Conservation (phyloP, 192 early-diverging fungal genomes). For the Coemansia sp. region DNA sequence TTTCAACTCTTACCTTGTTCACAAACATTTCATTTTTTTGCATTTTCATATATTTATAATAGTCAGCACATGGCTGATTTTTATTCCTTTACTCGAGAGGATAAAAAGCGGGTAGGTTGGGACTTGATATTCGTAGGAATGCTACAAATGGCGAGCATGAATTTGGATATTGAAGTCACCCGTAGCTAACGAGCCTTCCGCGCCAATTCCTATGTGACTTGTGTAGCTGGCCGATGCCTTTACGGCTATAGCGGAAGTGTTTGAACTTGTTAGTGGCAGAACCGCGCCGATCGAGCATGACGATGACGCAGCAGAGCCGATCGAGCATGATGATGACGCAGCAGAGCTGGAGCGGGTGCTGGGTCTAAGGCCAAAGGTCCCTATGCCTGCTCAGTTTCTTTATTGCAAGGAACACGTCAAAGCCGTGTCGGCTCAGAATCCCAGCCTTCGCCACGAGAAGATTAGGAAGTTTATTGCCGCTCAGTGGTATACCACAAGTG, state of each 20-base stretch:
- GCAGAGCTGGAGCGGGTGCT: neutral
- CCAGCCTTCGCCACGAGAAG: neutral
- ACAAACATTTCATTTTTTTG: neutral
- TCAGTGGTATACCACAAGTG: neutral
- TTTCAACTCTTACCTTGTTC: neutral
- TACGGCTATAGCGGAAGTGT: neutral
- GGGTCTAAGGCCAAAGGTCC: neutral
- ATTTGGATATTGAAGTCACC: neutral
- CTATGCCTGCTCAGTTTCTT: too few relatives aligned
- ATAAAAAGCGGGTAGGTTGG: neutral
- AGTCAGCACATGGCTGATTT: neutral
- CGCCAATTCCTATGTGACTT: neutral
- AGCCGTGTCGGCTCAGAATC: neutral
- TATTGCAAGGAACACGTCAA: neutral
- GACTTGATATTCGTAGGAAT: neutral
- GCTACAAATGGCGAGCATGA: neutral
- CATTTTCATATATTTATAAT: neutral
- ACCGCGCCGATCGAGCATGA: neutral
- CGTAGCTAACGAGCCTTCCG: neutral
- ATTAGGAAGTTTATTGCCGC: neutral
- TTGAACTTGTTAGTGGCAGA: neutral
- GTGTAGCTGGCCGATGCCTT: conserved; percentile 7
- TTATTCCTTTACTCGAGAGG: neutral
- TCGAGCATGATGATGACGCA: neutral
- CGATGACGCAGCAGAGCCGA: neutral